Conservation (phyloP, 208 protist species). For the Angomonas desouzai region DNA sequence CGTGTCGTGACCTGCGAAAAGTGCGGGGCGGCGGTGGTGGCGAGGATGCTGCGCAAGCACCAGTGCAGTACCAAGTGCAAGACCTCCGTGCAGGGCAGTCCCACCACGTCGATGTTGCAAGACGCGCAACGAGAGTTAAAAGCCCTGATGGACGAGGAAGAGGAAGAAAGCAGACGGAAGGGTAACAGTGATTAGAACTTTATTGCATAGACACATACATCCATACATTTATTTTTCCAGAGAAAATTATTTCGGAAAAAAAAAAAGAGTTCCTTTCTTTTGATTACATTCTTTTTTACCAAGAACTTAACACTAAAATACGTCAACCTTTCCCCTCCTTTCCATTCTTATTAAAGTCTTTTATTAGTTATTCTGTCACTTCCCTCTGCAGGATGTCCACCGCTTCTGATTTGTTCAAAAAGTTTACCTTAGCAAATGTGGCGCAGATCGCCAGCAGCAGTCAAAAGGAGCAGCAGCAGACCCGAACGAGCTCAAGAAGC, state of each 20-base stretch:
- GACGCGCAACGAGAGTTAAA: slow-evolving; percentile 65
- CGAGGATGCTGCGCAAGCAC: slow-evolving; percentile 1
- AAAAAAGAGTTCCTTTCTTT: slow-evolving; percentile 12
- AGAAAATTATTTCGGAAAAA: slow-evolving; percentile 7
- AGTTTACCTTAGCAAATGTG: slow-evolving; percentile 88
- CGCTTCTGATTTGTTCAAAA: slow-evolving; percentile 78
- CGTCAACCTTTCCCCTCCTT: too few species aligned
- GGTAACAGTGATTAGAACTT: slow-evolving; percentile 3
- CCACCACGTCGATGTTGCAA: slow-evolving; percentile 39
- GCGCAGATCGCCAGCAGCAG: slow-evolving; percentile 84
- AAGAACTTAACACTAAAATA: too few species aligned
- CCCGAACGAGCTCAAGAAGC: slow-evolving; percentile 82
- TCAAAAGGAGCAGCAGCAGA: slow-evolving; percentile 86
- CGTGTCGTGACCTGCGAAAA: slow-evolving; percentile 6
- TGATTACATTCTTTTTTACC: not conserved
- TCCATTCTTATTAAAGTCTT: too few species aligned
- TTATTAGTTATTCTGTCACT: too few species aligned
- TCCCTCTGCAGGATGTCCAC: slow-evolving; percentile 17
- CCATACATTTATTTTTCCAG: slow-evolving; percentile 7
- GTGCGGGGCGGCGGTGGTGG: slow-evolving; percentile 4
- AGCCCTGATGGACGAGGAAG: slow-evolving; percentile 57
- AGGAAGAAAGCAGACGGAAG: slow-evolving; percentile 13
- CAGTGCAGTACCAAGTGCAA: not conserved
- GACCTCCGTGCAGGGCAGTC: not conserved
- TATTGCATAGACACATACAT: not conserved